Base-by-base conservation (phyloP, 1,284 basidiomycete species). In the Melampsora occidentalis region DNA sequence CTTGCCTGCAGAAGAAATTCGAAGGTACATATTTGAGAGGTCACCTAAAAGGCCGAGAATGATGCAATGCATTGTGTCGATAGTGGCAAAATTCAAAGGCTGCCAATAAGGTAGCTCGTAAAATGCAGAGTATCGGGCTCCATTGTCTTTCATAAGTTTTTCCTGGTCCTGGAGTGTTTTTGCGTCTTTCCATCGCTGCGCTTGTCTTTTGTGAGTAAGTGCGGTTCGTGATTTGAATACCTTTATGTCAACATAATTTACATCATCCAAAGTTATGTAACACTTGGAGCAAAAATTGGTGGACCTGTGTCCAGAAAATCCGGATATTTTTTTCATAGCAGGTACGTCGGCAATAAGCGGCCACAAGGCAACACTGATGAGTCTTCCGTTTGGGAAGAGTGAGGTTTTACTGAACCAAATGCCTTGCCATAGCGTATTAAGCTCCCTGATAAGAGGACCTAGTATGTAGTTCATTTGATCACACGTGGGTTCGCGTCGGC, bases 381-480 rank as follows among this genome's bases (percentile, higher is more conserved):
- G 4, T 53, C 51, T 53, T 4, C 51, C 51, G 5, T 53, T 25
- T 3, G 51, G 51, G 51, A 20, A 25, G 12, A 20, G 51, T 20
- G 22, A 53, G 22, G 51, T 53, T 25, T 53, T 53, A 25, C 22
- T 53, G 51, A 53, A 53, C 18, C 22, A 53, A 3, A 20, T 20
- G 18, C 51, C 51, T 25, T 79, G 35, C 35, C 35, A 35, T 35
- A 35, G 35, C 4, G 35, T 9, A 35, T 3, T 35, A 35, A 35
- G 35, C n/a, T 81, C 82, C 84, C 35, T 83, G 78, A 20, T 75
- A 5, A 84, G 49, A 2, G 81, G 81, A 18, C 51, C 18, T 0
- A 84, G 48, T 68, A 81, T 80, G 42, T 81, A 80, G 66, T 84
- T 83, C 42, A 83, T 69, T 16, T 80, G 51, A 9, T 35, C 35